Conservation (phyloP, 768 basidiomycete genomes). For the Pisolithus tinctorius region DNA sequence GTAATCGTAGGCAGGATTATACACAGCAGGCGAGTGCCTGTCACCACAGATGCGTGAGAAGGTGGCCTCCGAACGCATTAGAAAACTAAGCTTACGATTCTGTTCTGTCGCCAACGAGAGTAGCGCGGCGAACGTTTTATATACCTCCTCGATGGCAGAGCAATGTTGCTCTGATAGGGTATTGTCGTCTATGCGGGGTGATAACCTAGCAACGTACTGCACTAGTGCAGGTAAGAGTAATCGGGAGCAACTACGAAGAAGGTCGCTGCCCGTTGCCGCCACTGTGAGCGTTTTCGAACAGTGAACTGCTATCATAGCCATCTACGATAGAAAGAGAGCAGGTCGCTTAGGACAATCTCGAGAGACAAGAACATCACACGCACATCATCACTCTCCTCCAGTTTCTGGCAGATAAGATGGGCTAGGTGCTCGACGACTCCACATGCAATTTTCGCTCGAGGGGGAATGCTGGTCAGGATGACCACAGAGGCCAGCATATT, state of each 20-base stretch:
- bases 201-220: constrained; percentile 68
- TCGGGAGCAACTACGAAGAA: constrained; percentile 65
- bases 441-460: constrained; percentile 58
- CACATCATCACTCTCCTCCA: constrained; percentile 67
- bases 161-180: constrained; percentile 48
- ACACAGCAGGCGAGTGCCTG: constrained; percentile 62
- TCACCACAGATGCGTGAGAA: constrained; percentile 8
- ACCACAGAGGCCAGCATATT: constrained; percentile 85
- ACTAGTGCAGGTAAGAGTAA: constrained; percentile 76
- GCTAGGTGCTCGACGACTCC: constrained; percentile 79
- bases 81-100: constrained; percentile 40
- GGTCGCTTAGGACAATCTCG: neutral
- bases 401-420: constrained; percentile 75
- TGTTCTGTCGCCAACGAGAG: constrained; percentile 50
- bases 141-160: constrained; percentile 67
- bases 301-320: constrained; percentile 80
- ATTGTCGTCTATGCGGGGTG: constrained; percentile 53
- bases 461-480: constrained; percentile 72
- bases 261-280: constrained; percentile 60
- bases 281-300: constrained; percentile 81
- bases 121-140: constrained; percentile 72
- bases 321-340: constrained; percentile 33
- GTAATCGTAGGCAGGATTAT: constrained; percentile 72
- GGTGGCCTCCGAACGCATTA: neutral
- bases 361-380: constrained; percentile 8